These are phyloP conservation scores for Elasticomyces elasticus DNA, from an alignment of 495 filamentous ascomycete genomes.

Conservation along the genomic window DNA sequence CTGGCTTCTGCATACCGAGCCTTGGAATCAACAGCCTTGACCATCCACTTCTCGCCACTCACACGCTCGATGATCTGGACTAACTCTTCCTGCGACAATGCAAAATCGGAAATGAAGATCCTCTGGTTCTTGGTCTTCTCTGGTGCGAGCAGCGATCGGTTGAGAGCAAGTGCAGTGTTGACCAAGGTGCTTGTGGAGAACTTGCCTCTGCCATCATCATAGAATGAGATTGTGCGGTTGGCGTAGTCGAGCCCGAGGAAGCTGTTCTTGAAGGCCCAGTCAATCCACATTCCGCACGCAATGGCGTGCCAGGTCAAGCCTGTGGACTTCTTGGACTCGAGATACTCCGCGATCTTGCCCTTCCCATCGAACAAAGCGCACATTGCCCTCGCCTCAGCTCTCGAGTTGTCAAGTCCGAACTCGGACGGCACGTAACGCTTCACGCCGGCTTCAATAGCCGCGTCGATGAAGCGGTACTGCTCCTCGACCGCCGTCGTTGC, in stretches of 20 bases:
- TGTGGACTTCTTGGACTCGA: not conserved
- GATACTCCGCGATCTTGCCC: not conserved
- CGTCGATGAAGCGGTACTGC: conserved; percentile 1
- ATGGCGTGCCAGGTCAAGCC: not conserved
- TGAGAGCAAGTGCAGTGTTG: not conserved
- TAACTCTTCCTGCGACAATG: not conserved
- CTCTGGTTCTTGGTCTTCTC: not conserved
- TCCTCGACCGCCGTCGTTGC: too few relatives aligned
- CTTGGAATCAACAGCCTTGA: too few relatives aligned
- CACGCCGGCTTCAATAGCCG: not conserved
- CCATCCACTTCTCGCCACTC: not conserved
- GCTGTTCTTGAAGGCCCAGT: not conserved
- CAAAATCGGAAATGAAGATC: not conserved
- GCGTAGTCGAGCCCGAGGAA: not conserved
- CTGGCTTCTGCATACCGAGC: too few relatives aligned
- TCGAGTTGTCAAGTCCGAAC: not conserved
- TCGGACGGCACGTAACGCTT: not conserved
- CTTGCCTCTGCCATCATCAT: not conserved
- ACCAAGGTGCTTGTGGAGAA: not conserved
- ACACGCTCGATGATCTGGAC: not conserved
- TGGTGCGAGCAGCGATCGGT: not conserved
- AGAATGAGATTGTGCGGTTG: not conserved
- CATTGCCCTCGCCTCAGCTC: not conserved
- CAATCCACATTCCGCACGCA: not conserved
- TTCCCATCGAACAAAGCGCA: not conserved